phyloP scores from a whole-genome alignment of 73 alveolate species.

The Diophrys sp. region DNA sequence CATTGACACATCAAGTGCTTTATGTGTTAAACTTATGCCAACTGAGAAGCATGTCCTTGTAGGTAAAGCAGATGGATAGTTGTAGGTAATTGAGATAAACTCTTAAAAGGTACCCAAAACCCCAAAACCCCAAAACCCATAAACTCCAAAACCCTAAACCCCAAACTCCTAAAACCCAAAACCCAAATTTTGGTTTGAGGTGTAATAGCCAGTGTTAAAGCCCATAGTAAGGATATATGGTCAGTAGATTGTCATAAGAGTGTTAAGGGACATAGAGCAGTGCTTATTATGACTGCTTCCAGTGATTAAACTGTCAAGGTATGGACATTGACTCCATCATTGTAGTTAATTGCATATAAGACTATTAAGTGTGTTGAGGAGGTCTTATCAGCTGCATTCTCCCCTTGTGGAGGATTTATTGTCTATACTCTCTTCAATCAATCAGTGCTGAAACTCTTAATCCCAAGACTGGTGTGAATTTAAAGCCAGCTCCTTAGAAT shows the following conservation, averaged over 20 bases:
- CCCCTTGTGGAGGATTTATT: background rate
- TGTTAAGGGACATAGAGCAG: background rate
- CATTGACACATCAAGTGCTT: background rate
- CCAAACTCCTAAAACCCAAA: too few relatives aligned
- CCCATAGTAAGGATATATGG: background rate
- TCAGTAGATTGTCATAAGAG: background rate
- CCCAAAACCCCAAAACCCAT: too few relatives aligned
- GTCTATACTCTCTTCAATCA: background rate
- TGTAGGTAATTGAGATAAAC: background rate
- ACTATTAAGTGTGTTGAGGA: background rate
- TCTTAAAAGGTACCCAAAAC: background rate
- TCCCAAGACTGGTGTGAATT: background rate
- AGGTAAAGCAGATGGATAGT: background rate
- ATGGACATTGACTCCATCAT: background rate
- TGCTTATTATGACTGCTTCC: background rate
- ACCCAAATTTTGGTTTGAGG: too few relatives aligned
- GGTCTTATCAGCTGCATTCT: background rate
- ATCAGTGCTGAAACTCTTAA: background rate
- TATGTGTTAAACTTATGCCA: background rate
- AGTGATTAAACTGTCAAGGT: background rate
- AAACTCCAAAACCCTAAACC: too few relatives aligned
- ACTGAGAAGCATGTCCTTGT: background rate
- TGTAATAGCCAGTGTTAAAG: background rate
- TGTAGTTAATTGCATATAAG: background rate
- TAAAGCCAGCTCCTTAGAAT: background rate